A percentile compares a stretch with the other conserved stretches of the same genome.
Evolutionary conservation across 306 rosid species (phyloP).

Genomic region (Senna siamea): DNA sequence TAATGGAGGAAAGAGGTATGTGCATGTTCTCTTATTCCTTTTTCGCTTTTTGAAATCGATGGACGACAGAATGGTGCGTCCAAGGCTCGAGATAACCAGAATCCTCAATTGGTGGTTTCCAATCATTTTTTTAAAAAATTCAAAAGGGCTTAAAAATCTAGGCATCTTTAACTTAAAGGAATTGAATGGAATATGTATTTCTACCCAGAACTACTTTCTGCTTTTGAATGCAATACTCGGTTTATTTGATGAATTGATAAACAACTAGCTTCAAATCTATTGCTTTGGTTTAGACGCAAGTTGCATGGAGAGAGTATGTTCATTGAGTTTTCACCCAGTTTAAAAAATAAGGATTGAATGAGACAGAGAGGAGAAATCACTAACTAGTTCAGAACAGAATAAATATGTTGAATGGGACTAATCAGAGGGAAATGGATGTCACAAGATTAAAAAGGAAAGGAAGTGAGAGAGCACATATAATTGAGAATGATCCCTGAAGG

Average conservation of each 20-base stretch:
- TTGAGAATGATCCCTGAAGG: neutral
- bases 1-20: slow-evolving; percentile 27
- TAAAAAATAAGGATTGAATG: neutral
- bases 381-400: slow-evolving; percentile 2
- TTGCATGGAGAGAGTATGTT: no score
- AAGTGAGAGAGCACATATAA: neutral
- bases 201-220: neutral
- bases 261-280: no score
- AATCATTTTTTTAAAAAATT: slow-evolving; percentile 22
- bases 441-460: slow-evolving; percentile 11
- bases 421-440: no score
- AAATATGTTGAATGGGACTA: slow-evolving; percentile 1
- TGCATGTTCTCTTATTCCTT: slow-evolving; percentile 33
- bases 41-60: slow-evolving; percentile 32
- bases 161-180: slow-evolving; percentile 17
- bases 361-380: neutral
- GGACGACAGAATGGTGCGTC: slow-evolving; percentile 49
- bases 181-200: slow-evolving; percentile 29
- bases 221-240: neutral
- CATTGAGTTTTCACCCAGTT: neutral
- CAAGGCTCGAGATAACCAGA: slow-evolving; percentile 38
- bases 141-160: slow-evolving; percentile 27
- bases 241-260: neutral
- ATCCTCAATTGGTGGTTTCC: slow-evolving; percentile 55
- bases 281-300: no score